Percentiles rank a stretch among this genome's conserved stretches.
phyloP scores from a whole-genome alignment of 2,329 filamentous ascomycete species.

The Diplodia sapinea region DNA sequence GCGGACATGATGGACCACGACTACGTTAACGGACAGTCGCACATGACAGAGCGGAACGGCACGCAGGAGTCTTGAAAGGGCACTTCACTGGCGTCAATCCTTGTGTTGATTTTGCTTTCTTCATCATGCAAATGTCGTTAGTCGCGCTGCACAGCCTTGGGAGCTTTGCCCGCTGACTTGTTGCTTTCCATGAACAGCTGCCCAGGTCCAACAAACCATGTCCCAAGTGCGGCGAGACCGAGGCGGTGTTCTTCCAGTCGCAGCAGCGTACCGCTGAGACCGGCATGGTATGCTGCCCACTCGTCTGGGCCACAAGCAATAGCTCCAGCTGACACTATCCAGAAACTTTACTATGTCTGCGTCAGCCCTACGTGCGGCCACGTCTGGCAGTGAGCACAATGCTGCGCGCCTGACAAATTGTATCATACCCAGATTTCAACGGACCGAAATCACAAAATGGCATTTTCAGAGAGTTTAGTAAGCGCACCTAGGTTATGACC shows the following conservation, averaged over 20 bases:
- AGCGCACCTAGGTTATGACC: neutral
- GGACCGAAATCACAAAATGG: constrained; percentile 3
- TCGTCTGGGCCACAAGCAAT: neutral
- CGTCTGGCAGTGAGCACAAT: constrained; percentile 66
- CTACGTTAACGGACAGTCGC: constrained; percentile 8
- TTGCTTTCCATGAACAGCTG: constrained; percentile 72
- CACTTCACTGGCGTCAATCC: constrained; percentile 5
- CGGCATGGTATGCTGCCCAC: constrained; percentile 82
- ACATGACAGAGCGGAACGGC: constrained; percentile 31
- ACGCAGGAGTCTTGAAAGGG: constrained; percentile 30
- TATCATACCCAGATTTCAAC: neutral
- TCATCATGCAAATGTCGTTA: constrained; percentile 29
- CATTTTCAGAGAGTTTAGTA: constrained; percentile 1
- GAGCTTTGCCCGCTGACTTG: constrained; percentile 44
- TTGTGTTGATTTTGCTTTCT: constrained; percentile 14
- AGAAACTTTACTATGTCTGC: constrained; percentile 73
- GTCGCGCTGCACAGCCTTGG: constrained; percentile 27
- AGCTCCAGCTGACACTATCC: constrained; percentile 41
- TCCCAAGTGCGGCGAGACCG: constrained; percentile 80
- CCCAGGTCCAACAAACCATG: constrained; percentile 87
- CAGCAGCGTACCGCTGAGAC: constrained; percentile 97
- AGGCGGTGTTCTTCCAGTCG: constrained; percentile 98
- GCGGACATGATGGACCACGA: constrained; percentile 33
- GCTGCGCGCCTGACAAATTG: neutral
- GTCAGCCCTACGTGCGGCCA: constrained; percentile 90